Percentiles rank a stretch among this genome's conserved stretches.
Evolutionary conservation across 345 rosid genomes (phyloP).

Genomic region (Salix suchowensis): DNA sequence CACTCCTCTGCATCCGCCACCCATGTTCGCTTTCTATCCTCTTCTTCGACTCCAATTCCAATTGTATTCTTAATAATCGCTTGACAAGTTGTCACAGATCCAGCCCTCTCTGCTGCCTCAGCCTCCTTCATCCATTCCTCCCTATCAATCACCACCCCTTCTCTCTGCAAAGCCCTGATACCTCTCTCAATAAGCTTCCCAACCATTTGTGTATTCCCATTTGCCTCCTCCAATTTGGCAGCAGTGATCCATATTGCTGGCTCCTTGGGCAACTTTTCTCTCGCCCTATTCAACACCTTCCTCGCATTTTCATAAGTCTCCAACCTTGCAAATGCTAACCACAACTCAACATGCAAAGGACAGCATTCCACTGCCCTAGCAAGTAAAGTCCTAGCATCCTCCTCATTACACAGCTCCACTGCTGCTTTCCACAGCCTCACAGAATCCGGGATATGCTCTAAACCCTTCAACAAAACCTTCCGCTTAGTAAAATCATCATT

Average conservation of each 20-base stretch:
- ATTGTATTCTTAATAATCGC: conserved; percentile 69
- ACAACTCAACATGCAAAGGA: conserved; percentile 80
- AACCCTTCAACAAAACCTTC: conserved; percentile 78
- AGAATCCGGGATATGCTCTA: conserved; percentile 80
- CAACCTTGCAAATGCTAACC: conserved; percentile 83
- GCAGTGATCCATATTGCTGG: conserved; percentile 94
- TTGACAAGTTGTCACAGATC: conserved; percentile 78
- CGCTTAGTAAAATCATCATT: conserved; percentile 66
- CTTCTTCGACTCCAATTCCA: conserved; percentile 89
- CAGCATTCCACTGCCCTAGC: conserved; percentile 95
- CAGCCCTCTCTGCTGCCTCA: conserved; percentile 83
- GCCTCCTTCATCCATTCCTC: conserved; percentile 96
- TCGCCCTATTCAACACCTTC: conserved; percentile 74
- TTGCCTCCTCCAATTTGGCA: conserved; percentile 94
- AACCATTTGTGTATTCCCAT: conserved; percentile 69
- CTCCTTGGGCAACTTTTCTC: conserved; percentile 67
- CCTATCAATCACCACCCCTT: conserved; percentile 79
- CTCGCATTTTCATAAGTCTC: conserved; percentile 73
- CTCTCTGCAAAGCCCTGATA: conserved; percentile 75
- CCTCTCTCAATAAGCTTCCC: conserved; percentile 91
- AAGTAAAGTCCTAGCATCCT: conserved; percentile 70
- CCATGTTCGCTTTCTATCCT: conserved; percentile 97
- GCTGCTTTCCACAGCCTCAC: conserved; percentile 92
- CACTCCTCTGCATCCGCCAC: conserved; percentile 98
- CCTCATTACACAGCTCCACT: conserved; percentile 71